Evolutionary conservation across 306 rosid species (phyloP).

Genomic region (Fragaria vesca): DNA sequence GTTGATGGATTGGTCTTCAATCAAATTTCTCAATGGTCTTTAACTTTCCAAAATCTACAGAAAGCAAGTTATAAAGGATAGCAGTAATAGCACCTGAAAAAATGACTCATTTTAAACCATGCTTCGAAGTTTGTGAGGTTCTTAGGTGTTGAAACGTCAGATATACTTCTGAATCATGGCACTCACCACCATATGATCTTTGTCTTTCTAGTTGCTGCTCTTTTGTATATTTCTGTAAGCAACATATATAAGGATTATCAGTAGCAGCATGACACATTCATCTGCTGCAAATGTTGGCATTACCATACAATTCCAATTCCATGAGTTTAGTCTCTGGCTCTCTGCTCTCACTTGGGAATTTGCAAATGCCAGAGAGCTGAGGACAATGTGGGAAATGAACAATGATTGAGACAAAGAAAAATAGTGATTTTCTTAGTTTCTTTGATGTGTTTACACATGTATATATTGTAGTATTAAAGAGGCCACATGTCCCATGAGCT

Average conservation of each 20-base stretch:
- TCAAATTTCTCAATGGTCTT: background rate
- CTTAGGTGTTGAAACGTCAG: background rate
- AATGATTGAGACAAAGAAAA: background rate
- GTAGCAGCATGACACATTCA: background rate
- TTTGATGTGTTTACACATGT: background rate
- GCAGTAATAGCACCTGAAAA: background rate
- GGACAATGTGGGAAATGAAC: background rate
- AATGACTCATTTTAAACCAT: background rate
- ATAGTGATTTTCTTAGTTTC: background rate
- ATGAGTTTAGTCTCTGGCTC: background rate
- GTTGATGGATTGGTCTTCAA: background rate
- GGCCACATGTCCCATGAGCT: constrained; percentile 6
- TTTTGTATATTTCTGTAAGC: background rate
- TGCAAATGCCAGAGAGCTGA: background rate
- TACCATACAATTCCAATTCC: background rate
- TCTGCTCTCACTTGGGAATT: background rate
- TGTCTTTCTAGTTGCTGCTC: background rate
- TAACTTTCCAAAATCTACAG: background rate
- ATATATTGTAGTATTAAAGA: background rate
- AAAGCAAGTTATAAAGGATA: background rate
- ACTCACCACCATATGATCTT: background rate
- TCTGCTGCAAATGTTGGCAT: background rate
- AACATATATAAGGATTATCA: background rate
- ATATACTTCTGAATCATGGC: background rate
- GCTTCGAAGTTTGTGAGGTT: background rate